phyloP scores from a whole-genome alignment of 768 basidiomycete species.

The Hygrocybe punicea region DNA sequence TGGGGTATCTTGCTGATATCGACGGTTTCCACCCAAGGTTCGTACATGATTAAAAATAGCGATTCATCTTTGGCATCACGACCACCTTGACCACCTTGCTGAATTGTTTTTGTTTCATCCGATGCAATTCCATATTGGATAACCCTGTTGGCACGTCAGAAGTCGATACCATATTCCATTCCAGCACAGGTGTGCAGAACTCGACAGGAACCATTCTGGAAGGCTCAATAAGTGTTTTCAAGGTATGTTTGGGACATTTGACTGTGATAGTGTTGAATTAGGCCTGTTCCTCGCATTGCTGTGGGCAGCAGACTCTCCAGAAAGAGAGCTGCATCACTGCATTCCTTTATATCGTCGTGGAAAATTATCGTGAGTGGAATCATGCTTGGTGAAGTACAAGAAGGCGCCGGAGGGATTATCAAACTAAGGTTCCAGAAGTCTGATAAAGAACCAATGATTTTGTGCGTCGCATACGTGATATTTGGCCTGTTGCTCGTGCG shows the following conservation, averaged over 20 bases:
- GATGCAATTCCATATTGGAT: conserved; percentile 17
- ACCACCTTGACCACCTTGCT: conserved; percentile 21
- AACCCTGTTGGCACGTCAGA: conserved; percentile 16
- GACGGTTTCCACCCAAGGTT: conserved; percentile 13
- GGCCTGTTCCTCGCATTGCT: conserved; percentile 1
- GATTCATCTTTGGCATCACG: background rate
- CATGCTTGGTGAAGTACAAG: conserved; percentile 7
- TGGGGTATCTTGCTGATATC: background rate
- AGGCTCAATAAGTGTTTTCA: conserved; percentile 15
- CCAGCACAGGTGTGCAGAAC: conserved; percentile 17
- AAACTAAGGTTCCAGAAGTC: conserved; percentile 25
- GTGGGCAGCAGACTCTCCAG: conserved; percentile 13
- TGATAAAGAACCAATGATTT: conserved; percentile 16
- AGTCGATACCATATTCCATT: conserved; percentile 19
- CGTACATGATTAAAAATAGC: conserved; percentile 20
- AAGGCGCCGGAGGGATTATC: conserved; percentile 14
- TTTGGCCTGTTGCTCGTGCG: conserved; percentile 27
- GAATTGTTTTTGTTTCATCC: conserved; percentile 7
- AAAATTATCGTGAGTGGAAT: conserved; percentile 12
- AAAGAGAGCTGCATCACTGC: conserved; percentile 6
- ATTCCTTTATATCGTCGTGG: conserved; percentile 13
- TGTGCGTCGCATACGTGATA: conserved; percentile 29
- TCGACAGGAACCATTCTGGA: conserved; percentile 12
- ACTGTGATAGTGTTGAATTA: conserved; percentile 27
- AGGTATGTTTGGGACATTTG: conserved; percentile 28